Evolutionary conservation across 192 early-diverging fungal genomes (phyloP), one percentile per base, ranked within the genome.

Genomic region (Backusella morwellensis): DNA sequence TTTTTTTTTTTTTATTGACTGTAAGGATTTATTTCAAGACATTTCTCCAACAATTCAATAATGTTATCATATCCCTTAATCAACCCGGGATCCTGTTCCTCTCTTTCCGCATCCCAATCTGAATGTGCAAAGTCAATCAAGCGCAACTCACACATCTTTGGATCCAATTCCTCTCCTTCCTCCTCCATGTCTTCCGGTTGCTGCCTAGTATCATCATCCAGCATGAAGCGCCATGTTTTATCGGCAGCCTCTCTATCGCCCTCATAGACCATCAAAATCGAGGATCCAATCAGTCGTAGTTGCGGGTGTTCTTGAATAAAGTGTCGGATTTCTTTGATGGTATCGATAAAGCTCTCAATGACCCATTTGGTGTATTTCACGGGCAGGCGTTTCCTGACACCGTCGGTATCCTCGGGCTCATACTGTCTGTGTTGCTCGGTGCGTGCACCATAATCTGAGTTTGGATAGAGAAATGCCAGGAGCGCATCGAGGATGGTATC

Each of bases 51-150:
- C 15, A 90, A 80, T 29, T 79, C 70, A 21, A 92, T 78, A 17
- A 92, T 74, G 52, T 84, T 93, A 72, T 81, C 73, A 38, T 96
- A 75, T 6, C 94, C 95, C 68, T 89, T 63, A 19, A 96, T 68
- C 41, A 90, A 88, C 19, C 89, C 87, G 32, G 89, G 89, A 82
- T 97, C 95, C 11, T 80, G 87, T 2, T 92, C 92, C 63, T 82
- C 74, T 29, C 86, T 86, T 32, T 88, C 81, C 9, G 76, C 75
- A 83, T 74, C 4, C 82, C 94, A 96, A 50, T 86, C 82, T 15
- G 94, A 92, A 82, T 96, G 96, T 3, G 91, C 94, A 93, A 97
- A 97, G 80, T 98, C 97, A 75, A 98, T 97, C 12, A 94, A 63
- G 34, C 88, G 88, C 70, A 94, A 78, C 73, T 94, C 90, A 1